Base-by-base conservation (phyloP, 257 asterid species). In the Phtheirospermum japonicum region DNA sequence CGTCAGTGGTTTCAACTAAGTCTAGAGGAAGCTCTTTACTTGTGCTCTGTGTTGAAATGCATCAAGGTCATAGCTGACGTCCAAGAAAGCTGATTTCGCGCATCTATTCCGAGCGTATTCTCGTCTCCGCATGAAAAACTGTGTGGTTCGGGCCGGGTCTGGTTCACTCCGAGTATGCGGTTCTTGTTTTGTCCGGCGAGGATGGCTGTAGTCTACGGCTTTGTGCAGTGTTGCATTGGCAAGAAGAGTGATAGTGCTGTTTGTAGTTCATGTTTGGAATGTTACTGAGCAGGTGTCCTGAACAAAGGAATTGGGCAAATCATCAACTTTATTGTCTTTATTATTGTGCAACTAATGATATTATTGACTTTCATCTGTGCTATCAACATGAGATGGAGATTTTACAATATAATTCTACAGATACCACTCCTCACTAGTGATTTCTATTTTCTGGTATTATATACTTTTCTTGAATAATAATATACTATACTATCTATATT, bases 161-260 rank as follows among this genome's bases (percentile, higher is more conserved):
- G 23, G 98, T 88, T 57, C 98, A 86, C 74, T 82, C 98, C n/a
- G 88, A 88, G 39, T 91, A 88, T 69, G 89, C 86, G 1, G 86
- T 88, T 68, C 68, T 88, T 6, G 84, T 75, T 61, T 61, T 63
- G 10, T 66, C 68, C 4, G 65, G 9, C 9, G 66, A 65, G 2
- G 65, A 56, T 60, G 76, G 48, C 7, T 50, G 61, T 17, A 26
- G 43, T 10, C 84, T 88, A 55, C 76, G 94, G 17, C 83, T 88
- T 17, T 81, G 83, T 71, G 87, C 7, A 76, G 94, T 19, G 96
- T 88, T 57, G 94, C 20, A 55, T 88, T 19, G 6, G 68, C 14
- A 69, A 57, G 51, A 63, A 66, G 23, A 81, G 65, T 36, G 64
- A 23, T 23, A 56, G 59, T 4, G 17, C 11, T 31, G 58, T 36